phyloP scores from a whole-genome alignment of 2,329 filamentous ascomycete genomes.

The Sclerotiophoma versabilis region DNA sequence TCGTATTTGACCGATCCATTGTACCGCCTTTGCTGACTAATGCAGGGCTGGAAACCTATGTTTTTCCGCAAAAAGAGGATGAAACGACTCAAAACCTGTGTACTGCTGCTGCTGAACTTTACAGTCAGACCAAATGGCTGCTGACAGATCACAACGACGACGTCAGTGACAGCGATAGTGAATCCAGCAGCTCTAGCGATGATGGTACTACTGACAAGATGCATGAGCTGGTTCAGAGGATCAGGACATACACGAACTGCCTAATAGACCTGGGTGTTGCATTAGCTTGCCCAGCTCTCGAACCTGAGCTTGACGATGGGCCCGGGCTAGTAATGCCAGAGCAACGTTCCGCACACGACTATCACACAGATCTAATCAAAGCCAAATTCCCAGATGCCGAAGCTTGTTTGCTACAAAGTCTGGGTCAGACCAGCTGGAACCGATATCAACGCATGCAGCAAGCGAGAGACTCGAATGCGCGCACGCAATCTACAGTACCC shows the following conservation, averaged over 20 bases:
- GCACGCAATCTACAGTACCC: not conserved
- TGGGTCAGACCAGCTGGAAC: constrained; percentile 31
- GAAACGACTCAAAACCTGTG: not conserved
- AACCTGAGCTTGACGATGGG: constrained; percentile 17
- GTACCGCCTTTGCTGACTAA: not conserved
- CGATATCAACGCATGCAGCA: constrained; percentile 28
- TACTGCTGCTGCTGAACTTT: constrained; percentile 9
- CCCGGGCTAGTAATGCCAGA: constrained; percentile 5
- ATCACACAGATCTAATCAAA: constrained; percentile 25
- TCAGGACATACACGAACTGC: constrained; percentile 24
- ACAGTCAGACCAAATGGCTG: constrained; percentile 22
- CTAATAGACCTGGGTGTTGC: constrained; percentile 26
- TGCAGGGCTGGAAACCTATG: not conserved
- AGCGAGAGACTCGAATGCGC: constrained; percentile 15
- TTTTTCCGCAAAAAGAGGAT: not conserved
- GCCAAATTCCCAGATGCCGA: constrained; percentile 25
- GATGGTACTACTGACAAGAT: not conserved
- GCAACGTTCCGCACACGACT: constrained; percentile 25
- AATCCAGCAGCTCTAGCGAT: not conserved
- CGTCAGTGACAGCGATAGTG: constrained; percentile 15
- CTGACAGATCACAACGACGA: constrained; percentile 6
- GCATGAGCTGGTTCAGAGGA: constrained; percentile 1
- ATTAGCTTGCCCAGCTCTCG: constrained; percentile 27
- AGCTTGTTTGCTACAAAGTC: constrained; percentile 7
- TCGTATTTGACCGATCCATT: not conserved